Conservation (phyloP, 495 filamentous ascomycete genomes). For the Chaetomium fimeti region DNA sequence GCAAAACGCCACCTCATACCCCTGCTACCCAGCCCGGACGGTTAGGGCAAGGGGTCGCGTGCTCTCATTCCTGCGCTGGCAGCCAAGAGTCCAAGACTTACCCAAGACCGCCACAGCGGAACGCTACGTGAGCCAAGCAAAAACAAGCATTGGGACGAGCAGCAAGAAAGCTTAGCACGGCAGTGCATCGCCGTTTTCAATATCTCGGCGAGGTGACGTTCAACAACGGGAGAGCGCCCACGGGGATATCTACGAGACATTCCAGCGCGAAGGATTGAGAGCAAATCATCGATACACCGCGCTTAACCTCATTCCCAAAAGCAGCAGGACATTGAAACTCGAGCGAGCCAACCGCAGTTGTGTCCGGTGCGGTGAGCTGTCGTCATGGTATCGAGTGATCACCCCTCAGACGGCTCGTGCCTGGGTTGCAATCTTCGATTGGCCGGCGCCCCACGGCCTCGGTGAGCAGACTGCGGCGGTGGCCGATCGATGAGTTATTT, state of each 20-base stretch:
- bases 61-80: conserved; percentile 12
- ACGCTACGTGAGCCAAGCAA: conserved; percentile 12
- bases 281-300: background rate
- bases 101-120: conserved; percentile 4
- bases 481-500: background rate
- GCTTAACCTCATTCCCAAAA: no score
- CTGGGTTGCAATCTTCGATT: background rate
- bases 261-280: background rate
- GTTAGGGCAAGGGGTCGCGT: conserved; percentile 15
- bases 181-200: background rate
- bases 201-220: background rate
- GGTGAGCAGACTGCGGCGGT: background rate
- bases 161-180: conserved; percentile 12
- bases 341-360: background rate
- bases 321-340: background rate
- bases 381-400: background rate
- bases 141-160: conserved; percentile 1
- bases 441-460: background rate
- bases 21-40: background rate
- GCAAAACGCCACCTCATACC: background rate
- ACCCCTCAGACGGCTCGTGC: background rate
- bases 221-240: background rate
- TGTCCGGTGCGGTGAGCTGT: background rate
- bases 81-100: conserved; percentile 21
- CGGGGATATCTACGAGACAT: background rate